Conservation (phyloP, 1,284 basidiomycete species). For the Retiboletus flavoniger region DNA sequence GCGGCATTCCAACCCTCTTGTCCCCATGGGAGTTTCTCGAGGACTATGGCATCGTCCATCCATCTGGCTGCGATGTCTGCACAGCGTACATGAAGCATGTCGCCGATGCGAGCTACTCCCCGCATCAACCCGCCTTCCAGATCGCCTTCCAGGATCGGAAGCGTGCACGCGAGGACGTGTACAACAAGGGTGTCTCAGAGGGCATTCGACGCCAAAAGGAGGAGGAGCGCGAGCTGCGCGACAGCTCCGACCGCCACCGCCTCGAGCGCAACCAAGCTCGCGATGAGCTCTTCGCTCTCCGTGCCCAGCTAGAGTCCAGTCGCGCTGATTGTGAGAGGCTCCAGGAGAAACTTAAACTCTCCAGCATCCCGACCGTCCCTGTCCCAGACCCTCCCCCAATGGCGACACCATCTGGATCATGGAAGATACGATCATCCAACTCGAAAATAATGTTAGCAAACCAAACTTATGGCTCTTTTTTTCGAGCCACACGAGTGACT, state of each 20-base stretch:
- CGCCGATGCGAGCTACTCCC: conserved; percentile 39
- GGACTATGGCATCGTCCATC: conserved; percentile 44
- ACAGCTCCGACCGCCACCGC: conserved; percentile 34
- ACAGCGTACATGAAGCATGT: conserved; percentile 43
- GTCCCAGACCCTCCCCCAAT: conserved; percentile 3
- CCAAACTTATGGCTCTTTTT: not conserved
- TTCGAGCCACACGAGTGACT: conserved; percentile 32
- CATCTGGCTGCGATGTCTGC: conserved; percentile 40
- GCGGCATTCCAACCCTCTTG: conserved; percentile 33
- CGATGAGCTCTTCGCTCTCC: conserved; percentile 35
- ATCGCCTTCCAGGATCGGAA: conserved; percentile 41
- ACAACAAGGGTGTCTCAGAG: conserved; percentile 33
- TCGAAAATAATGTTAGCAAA: conserved; percentile 25
- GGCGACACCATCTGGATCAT: conserved; percentile 37
- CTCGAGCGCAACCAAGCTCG: conserved; percentile 35
- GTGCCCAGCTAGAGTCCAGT: conserved; percentile 37
- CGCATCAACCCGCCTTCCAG: conserved; percentile 38
- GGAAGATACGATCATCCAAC: conserved; percentile 74
- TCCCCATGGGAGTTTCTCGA: conserved; percentile 42
- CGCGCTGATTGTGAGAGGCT: conserved; percentile 38
- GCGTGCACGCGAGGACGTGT: conserved; percentile 33
- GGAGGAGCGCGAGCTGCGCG: conserved; percentile 34
- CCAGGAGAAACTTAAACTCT: conserved; percentile 25
- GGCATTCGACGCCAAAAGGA: conserved; percentile 36
- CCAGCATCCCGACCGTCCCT: not conserved